These are phyloP conservation scores for Hirschioporus abietinus DNA, from an alignment of 768 basidiomycete genomes.

Conservation along the genomic window DNA sequence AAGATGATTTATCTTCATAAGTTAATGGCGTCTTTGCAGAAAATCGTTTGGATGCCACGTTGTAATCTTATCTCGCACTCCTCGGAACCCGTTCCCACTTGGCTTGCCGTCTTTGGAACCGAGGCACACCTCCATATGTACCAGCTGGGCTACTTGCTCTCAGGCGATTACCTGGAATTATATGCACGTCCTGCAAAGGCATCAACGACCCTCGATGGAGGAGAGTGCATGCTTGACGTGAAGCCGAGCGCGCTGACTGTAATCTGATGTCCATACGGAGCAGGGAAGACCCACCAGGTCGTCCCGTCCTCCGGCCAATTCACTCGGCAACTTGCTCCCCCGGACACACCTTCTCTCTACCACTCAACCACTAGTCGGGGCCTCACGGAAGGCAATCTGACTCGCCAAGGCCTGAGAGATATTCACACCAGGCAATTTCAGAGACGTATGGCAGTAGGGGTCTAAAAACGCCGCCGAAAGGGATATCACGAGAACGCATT, in stretches of 20 bases:
- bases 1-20: background rate
- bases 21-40: background rate
- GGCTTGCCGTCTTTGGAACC: too few relatives aligned
- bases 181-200: background rate
- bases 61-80: background rate
- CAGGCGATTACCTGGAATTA: background rate
- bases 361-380: background rate
- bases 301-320: constrained; percentile 1
- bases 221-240: background rate
- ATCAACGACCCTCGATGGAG: background rate
- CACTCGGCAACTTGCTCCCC: background rate
- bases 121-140: background rate
- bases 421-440: background rate
- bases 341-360: background rate
- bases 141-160: background rate
- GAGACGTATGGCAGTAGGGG: background rate
- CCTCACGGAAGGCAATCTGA: background rate
- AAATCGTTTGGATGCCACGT: background rate
- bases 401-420: background rate
- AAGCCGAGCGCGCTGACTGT: too few relatives aligned
- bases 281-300: background rate
- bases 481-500: background rate
- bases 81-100: background rate
- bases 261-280: background rate
- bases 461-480: background rate